Percentiles rank a stretch among this genome's conserved stretches.
Conservation (phyloP, 768 basidiomycete species). For the Psilocybe azurescens region DNA sequence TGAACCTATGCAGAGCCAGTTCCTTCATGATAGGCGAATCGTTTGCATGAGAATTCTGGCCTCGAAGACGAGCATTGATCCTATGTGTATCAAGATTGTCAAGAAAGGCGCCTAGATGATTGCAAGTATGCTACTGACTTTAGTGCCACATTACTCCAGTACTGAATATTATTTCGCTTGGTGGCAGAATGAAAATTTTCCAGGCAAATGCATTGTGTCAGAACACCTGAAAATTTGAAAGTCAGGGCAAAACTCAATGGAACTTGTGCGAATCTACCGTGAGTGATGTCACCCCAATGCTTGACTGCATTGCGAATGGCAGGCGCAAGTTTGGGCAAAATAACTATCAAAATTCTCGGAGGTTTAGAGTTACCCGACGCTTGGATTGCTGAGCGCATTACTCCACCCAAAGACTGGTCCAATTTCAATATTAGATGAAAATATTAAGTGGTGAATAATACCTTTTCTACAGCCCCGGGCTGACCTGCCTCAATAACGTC, state of each 20-base stretch:
- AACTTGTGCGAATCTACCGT: slow-evolving; percentile 22
- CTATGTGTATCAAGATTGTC: slow-evolving; percentile 29
- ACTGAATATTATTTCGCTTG: slow-evolving; percentile 44
- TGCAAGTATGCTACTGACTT: slow-evolving; percentile 40
- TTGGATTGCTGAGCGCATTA: background rate
- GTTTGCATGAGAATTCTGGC: slow-evolving; percentile 45
- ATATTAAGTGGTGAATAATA: background rate
- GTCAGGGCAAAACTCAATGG: background rate
- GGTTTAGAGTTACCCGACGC: background rate
- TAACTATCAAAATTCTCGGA: slow-evolving; percentile 46
- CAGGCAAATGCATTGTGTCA: slow-evolving; percentile 50
- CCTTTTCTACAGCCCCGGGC: background rate
- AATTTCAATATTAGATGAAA: background rate
- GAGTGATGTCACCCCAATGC: slow-evolving; percentile 48
- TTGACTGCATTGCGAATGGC: slow-evolving; percentile 54
- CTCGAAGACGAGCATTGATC: slow-evolving; percentile 61
- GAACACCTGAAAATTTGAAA: slow-evolving; percentile 31
- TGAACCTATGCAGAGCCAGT: slow-evolving; percentile 35
- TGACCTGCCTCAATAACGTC: background rate
- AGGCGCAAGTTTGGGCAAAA: slow-evolving; percentile 56
- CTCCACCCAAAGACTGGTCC: background rate
- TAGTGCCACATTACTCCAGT: slow-evolving; percentile 60
- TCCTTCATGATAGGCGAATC: slow-evolving; percentile 23
- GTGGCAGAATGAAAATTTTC: slow-evolving; percentile 32
- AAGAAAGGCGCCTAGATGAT: background rate